Conservation (phyloP, 495 filamentous ascomycete species). For the Glonium stellatum region DNA sequence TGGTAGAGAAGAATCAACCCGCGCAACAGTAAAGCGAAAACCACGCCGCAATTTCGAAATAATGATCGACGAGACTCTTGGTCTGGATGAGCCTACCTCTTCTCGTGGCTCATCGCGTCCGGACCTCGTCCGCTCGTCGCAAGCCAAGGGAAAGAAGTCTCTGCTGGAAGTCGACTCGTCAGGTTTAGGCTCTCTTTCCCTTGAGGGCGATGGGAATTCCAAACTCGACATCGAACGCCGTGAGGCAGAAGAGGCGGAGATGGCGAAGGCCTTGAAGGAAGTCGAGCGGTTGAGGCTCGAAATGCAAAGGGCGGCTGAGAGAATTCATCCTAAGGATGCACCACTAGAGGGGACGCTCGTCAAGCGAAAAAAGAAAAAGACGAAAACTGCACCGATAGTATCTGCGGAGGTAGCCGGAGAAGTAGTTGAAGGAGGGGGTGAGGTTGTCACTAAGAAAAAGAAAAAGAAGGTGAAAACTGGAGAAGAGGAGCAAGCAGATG, state of each 20-base stretch:
- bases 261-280: constrained; percentile 75
- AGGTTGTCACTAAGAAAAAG: constrained; percentile 48
- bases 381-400: constrained; percentile 31
- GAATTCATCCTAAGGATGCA: constrained; percentile 62
- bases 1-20: background rate
- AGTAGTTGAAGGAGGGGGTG: constrained; percentile 32
- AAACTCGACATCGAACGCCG: constrained; percentile 46
- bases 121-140: constrained; percentile 33
- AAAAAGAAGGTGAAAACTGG: constrained; percentile 35
- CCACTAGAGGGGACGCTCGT: constrained; percentile 67
- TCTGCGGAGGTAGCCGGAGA: constrained; percentile 13
- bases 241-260: constrained; percentile 68
- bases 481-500: constrained; percentile 25
- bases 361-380: constrained; percentile 64
- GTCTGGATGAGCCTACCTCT: constrained; percentile 12
- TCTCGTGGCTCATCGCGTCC: background rate
- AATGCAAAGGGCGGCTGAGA: constrained; percentile 86
- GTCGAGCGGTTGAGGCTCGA: constrained; percentile 77
- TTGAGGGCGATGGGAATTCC: constrained; percentile 39
- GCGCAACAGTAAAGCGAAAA: constrained; percentile 18
- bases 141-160: constrained; percentile 44
- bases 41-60: constrained; percentile 39
- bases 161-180: constrained; percentile 82
- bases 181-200: constrained; percentile 57
- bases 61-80: constrained; percentile 38